These are phyloP conservation scores for Fusarium equiseti DNA, from an alignment of 2,329 filamentous ascomycete genomes.

Conservation along the genomic window DNA sequence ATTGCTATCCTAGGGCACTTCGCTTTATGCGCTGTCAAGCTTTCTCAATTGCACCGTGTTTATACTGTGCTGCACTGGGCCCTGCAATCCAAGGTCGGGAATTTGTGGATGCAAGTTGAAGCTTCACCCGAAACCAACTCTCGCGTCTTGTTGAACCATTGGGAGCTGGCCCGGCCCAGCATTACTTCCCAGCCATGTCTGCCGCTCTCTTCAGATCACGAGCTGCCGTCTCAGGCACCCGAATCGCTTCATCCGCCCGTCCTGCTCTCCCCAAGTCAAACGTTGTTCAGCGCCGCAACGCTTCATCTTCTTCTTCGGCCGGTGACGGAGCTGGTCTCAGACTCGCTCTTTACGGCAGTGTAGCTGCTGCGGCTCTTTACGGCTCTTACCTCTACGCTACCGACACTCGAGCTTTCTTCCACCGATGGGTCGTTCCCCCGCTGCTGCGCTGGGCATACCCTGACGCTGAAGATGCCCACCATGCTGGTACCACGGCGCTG, in stretches of 20 bases:
- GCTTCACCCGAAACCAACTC: conserved; percentile 46
- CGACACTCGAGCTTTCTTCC: conserved; percentile 78
- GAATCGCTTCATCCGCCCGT: conserved; percentile 38
- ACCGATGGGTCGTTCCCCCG: conserved; percentile 76
- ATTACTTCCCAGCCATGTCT: conserved; percentile 45
- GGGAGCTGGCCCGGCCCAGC: conserved; percentile 48
- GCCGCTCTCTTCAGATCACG: conserved; percentile 45
- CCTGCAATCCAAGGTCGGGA: conserved; percentile 37
- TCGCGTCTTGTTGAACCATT: conserved; percentile 46
- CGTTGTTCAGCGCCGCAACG: conserved; percentile 48
- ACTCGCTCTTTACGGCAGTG: conserved; percentile 56
- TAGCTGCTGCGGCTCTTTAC: conserved; percentile 57
- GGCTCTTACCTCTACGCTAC: conserved; percentile 76
- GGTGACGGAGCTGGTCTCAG: conserved; percentile 51
- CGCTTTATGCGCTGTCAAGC: neutral
- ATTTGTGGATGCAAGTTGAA: conserved; percentile 44
- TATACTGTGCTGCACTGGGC: conserved; percentile 41
- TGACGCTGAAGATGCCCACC: conserved; percentile 93
- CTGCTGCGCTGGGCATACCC: conserved; percentile 74
- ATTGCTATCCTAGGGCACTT: neutral
- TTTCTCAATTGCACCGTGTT: conserved; percentile 26
- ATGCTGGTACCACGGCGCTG: conserved; percentile 77
- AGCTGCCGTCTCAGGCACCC: conserved; percentile 34
- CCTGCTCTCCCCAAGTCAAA: conserved; percentile 34
- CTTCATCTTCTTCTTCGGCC: conserved; percentile 53